Percentiles rank a stretch among this genome's conserved stretches.
phyloP scores from a whole-genome alignment of 169 alveolate species.

The Perkinsus olseni region DNA sequence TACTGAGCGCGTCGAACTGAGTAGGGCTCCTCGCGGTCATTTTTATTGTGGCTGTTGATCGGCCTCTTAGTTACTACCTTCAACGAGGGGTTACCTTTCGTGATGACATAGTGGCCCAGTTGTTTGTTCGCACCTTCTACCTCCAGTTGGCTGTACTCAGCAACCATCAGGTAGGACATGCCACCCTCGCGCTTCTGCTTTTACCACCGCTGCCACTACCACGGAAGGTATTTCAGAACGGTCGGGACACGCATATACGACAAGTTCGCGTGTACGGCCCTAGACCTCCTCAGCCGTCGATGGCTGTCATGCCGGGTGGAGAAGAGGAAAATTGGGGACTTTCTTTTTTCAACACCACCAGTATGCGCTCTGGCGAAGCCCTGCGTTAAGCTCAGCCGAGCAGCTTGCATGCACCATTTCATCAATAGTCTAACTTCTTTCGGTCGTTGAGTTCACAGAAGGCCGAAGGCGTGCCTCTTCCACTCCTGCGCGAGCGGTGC shows the following conservation, averaged over 20 bases:
- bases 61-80: neutral
- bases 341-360: neutral
- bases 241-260: conserved; percentile 54
- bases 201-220: neutral
- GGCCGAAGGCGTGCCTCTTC: too few species aligned
- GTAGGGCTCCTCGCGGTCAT: too few species aligned
- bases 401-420: neutral
- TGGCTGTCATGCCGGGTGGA: neutral
- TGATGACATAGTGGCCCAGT: neutral
- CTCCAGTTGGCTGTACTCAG: conserved; percentile 43
- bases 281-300: conserved; percentile 3
- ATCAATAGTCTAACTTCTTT: neutral
- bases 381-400: neutral
- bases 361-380: neutral
- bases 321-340: neutral
- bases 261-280: conserved; percentile 44
- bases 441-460: neutral
- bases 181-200: too few species aligned
- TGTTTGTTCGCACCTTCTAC: conserved; percentile 35
- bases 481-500: too few species aligned
- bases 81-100: neutral
- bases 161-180: conserved; percentile 24
- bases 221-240: conserved; percentile 27
- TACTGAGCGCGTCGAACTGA: too few species aligned
- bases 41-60: neutral